These are phyloP conservation scores for Cladophialophora psammophila DNA, from an alignment of 2,329 filamentous ascomycete genomes.

Conservation along the genomic window DNA sequence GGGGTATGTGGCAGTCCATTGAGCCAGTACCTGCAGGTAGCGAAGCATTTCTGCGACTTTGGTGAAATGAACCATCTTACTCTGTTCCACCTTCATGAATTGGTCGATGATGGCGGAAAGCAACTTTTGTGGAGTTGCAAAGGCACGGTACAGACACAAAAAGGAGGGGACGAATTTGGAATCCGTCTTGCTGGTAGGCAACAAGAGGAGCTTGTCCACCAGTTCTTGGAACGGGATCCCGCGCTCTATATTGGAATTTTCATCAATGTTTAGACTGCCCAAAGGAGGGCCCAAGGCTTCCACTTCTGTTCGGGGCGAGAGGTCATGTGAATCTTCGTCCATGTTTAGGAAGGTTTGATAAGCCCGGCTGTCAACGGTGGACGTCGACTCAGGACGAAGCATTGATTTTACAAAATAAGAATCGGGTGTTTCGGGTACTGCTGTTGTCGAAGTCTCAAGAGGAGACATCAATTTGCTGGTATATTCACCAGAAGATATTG, in stretches of 20 bases:
- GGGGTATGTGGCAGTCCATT: conserved; percentile 89
- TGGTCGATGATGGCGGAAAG: conserved; percentile 71
- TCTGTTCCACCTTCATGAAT: conserved; percentile 76
- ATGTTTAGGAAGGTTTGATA: conserved; percentile 43
- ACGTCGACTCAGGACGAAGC: conserved; percentile 35
- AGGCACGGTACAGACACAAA: conserved; percentile 91
- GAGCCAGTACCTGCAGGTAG: conserved; percentile 81
- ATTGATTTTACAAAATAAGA: conserved; percentile 39
- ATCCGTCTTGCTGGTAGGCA: conserved; percentile 85
- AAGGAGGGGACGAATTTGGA: conserved; percentile 88
- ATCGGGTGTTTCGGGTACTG: conserved; percentile 39
- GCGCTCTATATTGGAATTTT: conserved; percentile 46
- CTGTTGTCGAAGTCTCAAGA: conserved; percentile 13
- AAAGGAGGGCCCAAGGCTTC: conserved; percentile 19
- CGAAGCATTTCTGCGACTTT: conserved; percentile 83
- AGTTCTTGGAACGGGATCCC: conserved; percentile 67
- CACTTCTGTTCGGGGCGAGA: conserved; percentile 26
- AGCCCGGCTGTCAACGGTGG: conserved; percentile 34
- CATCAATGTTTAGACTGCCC: conserved; percentile 36
- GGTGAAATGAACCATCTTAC: conserved; percentile 74
- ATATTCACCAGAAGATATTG: conserved; percentile 36
- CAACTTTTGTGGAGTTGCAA: conserved; percentile 80
- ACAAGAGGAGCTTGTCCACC: conserved; percentile 83
- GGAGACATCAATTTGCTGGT: conserved; percentile 30
- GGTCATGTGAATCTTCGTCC: conserved; percentile 39